phyloP scores from a whole-genome alignment of 208 protist genomes.

The Acanthamoeba rhysodes region DNA sequence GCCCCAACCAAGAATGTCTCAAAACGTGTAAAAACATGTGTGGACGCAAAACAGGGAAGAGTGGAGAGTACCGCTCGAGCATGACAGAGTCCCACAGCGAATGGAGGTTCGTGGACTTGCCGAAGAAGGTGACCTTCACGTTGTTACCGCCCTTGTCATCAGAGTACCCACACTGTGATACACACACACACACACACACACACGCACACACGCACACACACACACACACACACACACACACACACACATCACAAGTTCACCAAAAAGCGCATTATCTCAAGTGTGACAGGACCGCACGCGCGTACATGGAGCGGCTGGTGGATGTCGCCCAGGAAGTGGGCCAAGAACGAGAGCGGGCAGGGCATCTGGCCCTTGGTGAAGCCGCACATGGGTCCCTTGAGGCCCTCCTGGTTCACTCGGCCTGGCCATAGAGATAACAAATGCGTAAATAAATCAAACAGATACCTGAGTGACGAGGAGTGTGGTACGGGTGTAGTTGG shows the following conservation, averaged over 20 bases:
- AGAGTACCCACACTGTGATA: neutral
- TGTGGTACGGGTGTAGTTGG: slow-evolving; percentile 32
- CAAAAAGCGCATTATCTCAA: too few species aligned
- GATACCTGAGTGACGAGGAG: neutral
- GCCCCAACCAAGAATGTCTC: neutral
- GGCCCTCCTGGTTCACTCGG: neutral
- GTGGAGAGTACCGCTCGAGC: neutral
- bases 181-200: too few species aligned
- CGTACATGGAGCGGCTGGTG: slow-evolving; percentile 19
- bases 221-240: too few species aligned
- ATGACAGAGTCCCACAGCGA: neutral
- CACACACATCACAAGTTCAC: too few species aligned
- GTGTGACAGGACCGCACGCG: neutral
- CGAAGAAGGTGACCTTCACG: neutral
- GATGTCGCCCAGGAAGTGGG: slow-evolving; percentile 22
- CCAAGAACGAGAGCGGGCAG: slow-evolving; percentile 5
- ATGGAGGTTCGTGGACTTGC: slow-evolving; percentile 6
- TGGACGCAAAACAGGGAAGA: too few species aligned
- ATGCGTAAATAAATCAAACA: too few species aligned
- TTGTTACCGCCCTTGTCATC: slow-evolving; percentile 17
- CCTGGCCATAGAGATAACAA: neutral
- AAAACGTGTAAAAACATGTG: neutral
- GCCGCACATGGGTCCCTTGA: neutral
- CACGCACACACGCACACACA: too few species aligned
- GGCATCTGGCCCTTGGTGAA: neutral